Percentiles rank a stretch among this genome's conserved stretches.
Evolutionary conservation across 2,329 filamentous ascomycete species (phyloP).

Genomic region (Neurospora sp.): DNA sequence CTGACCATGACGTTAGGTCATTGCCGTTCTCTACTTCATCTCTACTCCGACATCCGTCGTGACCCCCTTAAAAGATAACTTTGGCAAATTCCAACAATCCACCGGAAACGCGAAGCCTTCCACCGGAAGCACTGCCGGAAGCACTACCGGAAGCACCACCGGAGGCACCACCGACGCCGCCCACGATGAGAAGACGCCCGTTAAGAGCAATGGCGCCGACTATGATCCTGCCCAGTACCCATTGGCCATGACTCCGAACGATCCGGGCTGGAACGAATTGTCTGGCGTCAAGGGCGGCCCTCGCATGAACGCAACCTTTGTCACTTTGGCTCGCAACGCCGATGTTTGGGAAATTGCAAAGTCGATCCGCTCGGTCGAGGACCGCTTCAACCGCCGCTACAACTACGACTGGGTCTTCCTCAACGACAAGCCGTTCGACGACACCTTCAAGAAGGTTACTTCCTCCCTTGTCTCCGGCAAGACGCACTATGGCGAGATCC

Average conservation of each 20-base stretch:
- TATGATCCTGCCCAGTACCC: conserved; percentile 34
- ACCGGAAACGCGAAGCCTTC: neutral
- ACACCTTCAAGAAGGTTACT: conserved; percentile 88
- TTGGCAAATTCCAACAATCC: conserved; percentile 15
- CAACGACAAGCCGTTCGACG: conserved; percentile 91
- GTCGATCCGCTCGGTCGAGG: conserved; percentile 92
- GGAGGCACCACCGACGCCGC: conserved; percentile 3
- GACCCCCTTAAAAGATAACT: conserved; percentile 38
- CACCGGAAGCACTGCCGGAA: neutral
- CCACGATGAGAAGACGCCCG: conserved; percentile 10
- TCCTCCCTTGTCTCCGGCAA: conserved; percentile 83
- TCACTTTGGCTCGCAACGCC: conserved; percentile 84
- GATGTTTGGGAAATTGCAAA: conserved; percentile 96
- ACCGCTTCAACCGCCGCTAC: conserved; percentile 94
- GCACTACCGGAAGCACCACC: neutral
- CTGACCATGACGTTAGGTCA: conserved; percentile 31
- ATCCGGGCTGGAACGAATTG: conserved; percentile 43
- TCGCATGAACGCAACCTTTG: conserved; percentile 94
- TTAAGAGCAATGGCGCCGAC: conserved; percentile 20
- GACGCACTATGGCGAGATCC: conserved; percentile 83
- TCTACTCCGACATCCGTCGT: conserved; percentile 34
- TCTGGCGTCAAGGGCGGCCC: conserved; percentile 49
- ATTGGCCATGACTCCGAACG: conserved; percentile 42
- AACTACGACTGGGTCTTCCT: conserved; percentile 99
- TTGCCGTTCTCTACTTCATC: conserved; percentile 75